Base-by-base conservation (phyloP, 1,284 basidiomycete species). In the Cryptococcus sp. region DNA sequence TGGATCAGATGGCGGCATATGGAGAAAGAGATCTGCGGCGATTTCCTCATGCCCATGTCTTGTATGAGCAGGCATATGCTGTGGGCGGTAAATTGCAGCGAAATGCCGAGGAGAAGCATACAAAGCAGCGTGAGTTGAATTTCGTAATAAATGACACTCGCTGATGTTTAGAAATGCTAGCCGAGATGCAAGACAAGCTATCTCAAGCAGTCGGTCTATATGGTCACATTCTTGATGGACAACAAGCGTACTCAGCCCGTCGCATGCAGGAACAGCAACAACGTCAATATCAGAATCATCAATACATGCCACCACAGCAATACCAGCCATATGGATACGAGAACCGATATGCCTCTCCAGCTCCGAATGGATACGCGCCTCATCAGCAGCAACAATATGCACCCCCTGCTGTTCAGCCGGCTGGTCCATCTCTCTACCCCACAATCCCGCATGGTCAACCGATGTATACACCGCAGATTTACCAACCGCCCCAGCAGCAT, bases 161-260 rank as follows among this genome's bases (percentile, higher is more conserved):
- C 19, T 41, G 39, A 21, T 24, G 34, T 41, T 43, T 47, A 93
- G 91, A 91, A 69, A 79, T 91, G 66, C 77, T 98, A 18, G 79
- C 83, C 7, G 90, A 93, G 47, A 96, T 97, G 91, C 88, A 97
- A 66, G 86, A 87, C 54, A 93, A 96, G 72, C 78, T 97, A 2
- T 88, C 89, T 0, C 84, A 94, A 71, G 91, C 90, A 0, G 91
- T 97, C 42, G 86, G 86, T 60, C 77, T 94, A 2, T 97, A 96
- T 70, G 91, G 96, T 63, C 81, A 85, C 49, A 78, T 96, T 14
- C 78, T 96, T 43, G 91, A 91, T 32, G 83, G 90, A 50, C 92
- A 96, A 61, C 73, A 73, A 48, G 67, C 66, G 3, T 73, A 69
- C 54, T 61, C 67, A 1, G 76, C 76, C 25, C 67, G 68, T 31